Conservation (phyloP, 495 filamentous ascomycete genomes). For the Trichoderma virens region DNA sequence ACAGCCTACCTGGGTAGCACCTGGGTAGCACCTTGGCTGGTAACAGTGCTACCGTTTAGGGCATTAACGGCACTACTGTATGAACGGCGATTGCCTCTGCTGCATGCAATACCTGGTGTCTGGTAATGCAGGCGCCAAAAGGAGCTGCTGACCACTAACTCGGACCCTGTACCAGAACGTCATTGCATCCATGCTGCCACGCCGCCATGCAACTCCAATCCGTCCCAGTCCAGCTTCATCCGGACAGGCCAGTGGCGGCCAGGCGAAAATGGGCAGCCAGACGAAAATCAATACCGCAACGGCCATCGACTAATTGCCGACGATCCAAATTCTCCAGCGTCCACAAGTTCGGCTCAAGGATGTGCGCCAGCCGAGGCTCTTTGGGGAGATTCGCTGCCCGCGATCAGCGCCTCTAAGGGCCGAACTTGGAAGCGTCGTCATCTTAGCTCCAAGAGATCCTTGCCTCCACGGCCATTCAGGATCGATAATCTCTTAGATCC, state of each 20-base stretch:
- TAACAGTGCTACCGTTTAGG: too few relatives aligned
- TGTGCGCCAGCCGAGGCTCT: not conserved
- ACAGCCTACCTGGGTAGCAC: too few relatives aligned
- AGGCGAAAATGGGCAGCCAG: not conserved
- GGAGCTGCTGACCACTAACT: too few relatives aligned
- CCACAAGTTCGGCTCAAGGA: not conserved
- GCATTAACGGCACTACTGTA: too few relatives aligned
- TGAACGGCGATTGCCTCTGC: too few relatives aligned
- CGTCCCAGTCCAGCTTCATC: not conserved
- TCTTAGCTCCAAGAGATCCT: not conserved
- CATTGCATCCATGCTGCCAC: too few relatives aligned
- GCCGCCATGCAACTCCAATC: not conserved
- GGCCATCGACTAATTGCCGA: not conserved
- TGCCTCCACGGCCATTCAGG: not conserved
- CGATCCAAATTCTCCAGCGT: not conserved
- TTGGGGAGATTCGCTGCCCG: not conserved
- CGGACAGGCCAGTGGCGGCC: not conserved
- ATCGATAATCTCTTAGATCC: constrained; percentile 1
- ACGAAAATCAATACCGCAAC: not conserved
- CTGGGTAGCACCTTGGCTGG: too few relatives aligned
- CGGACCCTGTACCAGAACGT: too few relatives aligned
- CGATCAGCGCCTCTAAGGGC: not conserved
- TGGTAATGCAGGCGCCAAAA: too few relatives aligned
- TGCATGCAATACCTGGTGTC: too few relatives aligned
- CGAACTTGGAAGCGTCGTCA: not conserved